Evolutionary conservation across 495 filamentous ascomycete species (phyloP), one percentile per base, ranked within the genome.

Genomic region (Aspergillus asperescens): DNA sequence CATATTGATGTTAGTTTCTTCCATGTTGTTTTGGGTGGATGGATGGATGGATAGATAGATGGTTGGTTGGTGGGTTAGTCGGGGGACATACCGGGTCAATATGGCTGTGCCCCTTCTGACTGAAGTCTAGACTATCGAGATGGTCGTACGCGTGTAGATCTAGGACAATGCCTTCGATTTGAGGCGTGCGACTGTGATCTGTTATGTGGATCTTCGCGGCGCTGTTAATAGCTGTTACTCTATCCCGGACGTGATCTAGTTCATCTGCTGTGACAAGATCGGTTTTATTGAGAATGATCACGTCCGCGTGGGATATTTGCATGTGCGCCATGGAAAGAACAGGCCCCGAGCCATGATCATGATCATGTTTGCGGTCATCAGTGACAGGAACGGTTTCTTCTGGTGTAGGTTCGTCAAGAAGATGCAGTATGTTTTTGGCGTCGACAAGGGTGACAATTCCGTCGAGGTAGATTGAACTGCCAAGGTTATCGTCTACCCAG

Each of bases 241-340:
- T 77, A 24, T 81, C 76, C 54, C 71, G 71, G 6, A 95, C 83
- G 1, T 53, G 64, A 9, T 79, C 70, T 10, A 98, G 71, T 55
- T 95, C 83, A 9, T 79, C 67, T 0, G 73, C 60, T 12, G 78
- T 79, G n/a, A 97, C 89, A 0, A 95, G 71, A 63, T 98, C 93
- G n/a, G 81, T 76, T 66, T 98, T 98, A 69, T 97, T 98, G 38
- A 98, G 78, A 34, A 98, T 80, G 16, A 98, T 79, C 13, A 96
- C 88, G 70, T 98, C 93, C n/a, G 93, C 94, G 63, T 96, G 91
- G 2, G 89, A 94, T 34, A 97, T 95, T 60, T 98, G 93, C 54
- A 96, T 79, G 68, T 97, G 92, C 19, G 94, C 94, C 37, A 88
- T 95, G 0, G 91, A 94, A 59, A 94, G 72, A 23, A 86, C 70